A percentile compares a stretch with the other conserved stretches of the same genome.
phyloP scores from a whole-genome alignment of 2,329 filamentous ascomycete species.

The Sporothrix euskadiensis region DNA sequence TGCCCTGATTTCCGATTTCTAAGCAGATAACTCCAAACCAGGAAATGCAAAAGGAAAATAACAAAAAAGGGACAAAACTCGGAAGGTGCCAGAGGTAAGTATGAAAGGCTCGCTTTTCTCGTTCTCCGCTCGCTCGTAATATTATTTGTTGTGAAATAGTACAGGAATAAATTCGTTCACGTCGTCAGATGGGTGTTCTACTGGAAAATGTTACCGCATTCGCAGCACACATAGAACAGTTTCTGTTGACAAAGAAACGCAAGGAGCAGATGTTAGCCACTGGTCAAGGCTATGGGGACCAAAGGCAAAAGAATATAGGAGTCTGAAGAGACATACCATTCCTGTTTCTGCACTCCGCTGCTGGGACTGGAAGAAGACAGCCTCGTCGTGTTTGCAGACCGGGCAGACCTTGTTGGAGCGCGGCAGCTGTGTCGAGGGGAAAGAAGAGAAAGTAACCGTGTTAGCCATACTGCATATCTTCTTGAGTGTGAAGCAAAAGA shows the following conservation, averaged over 20 bases:
- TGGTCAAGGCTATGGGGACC: not conserved
- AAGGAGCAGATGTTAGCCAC: conserved; percentile 19
- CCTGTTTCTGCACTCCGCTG: conserved; percentile 95
- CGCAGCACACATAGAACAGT: conserved; percentile 92
- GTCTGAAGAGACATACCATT: conserved; percentile 69
- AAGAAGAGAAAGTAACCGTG: conserved; percentile 38
- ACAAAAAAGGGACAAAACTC: not conserved
- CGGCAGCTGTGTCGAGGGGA: conserved; percentile 66
- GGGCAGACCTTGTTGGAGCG: conserved; percentile 85
- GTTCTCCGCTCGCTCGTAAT: conserved; percentile 26
- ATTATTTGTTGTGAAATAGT: conserved; percentile 7
- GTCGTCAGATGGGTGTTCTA: conserved; percentile 37
- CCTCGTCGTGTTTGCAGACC: conserved; percentile 80
- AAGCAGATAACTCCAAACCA: conserved; percentile 16
- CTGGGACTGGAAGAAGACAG: conserved; percentile 98
- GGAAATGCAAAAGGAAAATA: not conserved
- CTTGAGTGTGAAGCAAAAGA: conserved; percentile 33
- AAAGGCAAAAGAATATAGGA: not conserved
- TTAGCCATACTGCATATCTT: conserved; percentile 28
- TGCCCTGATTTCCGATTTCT: not conserved
- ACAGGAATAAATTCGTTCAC: conserved; percentile 4
- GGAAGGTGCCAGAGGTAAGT: not conserved
- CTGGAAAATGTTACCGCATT: conserved; percentile 84
- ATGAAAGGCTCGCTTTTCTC: not conserved
- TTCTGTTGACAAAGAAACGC: conserved; percentile 55